These are phyloP conservation scores for Colletotrichum eremochloae DNA, from an alignment of 2,329 filamentous ascomycete genomes.

Conservation along the genomic window DNA sequence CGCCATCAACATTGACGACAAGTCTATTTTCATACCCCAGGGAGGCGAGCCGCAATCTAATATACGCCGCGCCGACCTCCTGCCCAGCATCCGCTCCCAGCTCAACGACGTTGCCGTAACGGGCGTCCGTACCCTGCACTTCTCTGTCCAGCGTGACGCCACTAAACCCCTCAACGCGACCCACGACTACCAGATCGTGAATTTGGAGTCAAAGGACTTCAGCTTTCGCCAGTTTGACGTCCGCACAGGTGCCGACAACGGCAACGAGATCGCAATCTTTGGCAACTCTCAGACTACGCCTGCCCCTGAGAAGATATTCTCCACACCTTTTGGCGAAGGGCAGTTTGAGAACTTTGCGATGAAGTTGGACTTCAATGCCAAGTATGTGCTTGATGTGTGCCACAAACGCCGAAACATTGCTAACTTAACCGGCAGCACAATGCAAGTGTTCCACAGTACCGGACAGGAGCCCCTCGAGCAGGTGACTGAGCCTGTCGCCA, in stretches of 20 bases:
- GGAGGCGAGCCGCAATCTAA: constrained; percentile 55
- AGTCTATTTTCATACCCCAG: constrained; percentile 57
- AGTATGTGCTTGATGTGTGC: constrained; percentile 41
- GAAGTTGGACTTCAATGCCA: constrained; percentile 40
- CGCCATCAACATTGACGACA: constrained; percentile 49
- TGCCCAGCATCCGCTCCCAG: constrained; percentile 53
- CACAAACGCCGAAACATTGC: background rate
- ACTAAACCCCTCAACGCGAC: constrained; percentile 57
- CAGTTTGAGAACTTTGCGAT: constrained; percentile 40
- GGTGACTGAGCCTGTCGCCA: constrained; percentile 52
- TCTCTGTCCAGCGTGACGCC: constrained; percentile 58
- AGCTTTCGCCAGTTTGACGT: constrained; percentile 41
- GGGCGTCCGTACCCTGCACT: constrained; percentile 61
- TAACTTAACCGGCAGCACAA: constrained; percentile 42
- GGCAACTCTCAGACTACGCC: constrained; percentile 37
- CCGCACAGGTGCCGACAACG: constrained; percentile 52
- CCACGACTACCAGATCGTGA: constrained; percentile 58
- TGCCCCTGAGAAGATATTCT: constrained; percentile 35
- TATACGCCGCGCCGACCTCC: constrained; percentile 61
- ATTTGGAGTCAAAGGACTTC: constrained; percentile 43
- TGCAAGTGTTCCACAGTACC: constrained; percentile 59
- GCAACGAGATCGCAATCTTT: constrained; percentile 46
- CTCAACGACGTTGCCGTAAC: constrained; percentile 55
- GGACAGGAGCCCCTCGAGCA: constrained; percentile 52
- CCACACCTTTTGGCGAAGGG: constrained; percentile 38